Conservation (phyloP, 805 yeast genomes). For the Kazachstania kunashirensis region DNA sequence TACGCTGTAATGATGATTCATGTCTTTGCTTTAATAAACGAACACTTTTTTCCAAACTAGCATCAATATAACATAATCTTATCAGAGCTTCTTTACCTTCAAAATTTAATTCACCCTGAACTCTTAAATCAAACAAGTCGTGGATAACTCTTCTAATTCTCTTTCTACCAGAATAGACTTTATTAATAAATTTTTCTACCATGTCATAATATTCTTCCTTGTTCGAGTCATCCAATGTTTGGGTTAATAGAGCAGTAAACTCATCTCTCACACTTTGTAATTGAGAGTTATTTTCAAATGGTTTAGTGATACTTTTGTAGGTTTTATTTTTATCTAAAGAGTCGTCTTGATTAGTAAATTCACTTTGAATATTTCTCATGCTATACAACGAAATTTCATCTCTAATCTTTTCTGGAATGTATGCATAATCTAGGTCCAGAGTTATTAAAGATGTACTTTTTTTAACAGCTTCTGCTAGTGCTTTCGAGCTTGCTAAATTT, state of each 20-base stretch:
- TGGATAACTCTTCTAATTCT: conserved; percentile 41
- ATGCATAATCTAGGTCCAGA: conserved; percentile 53
- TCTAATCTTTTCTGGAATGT: conserved; percentile 47
- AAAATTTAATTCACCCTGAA: conserved; percentile 43
- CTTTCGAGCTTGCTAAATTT: conserved; percentile 50
- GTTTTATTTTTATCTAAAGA: conserved; percentile 1
- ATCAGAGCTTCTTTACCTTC: conserved; percentile 76
- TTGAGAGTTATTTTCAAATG: conserved; percentile 24
- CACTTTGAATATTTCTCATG: conserved; percentile 68
- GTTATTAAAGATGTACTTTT: conserved; percentile 53
- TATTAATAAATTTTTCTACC: conserved; percentile 29
- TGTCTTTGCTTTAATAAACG: conserved; percentile 27
- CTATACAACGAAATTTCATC: conserved; percentile 67
- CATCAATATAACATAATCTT: conserved; percentile 60
- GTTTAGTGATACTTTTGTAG: background rate
- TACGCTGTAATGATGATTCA: background rate
- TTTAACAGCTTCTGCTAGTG: conserved; percentile 58
- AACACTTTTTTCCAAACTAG: conserved; percentile 52
- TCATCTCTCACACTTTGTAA: conserved; percentile 51
- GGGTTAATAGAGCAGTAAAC: conserved; percentile 34
- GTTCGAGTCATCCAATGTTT: conserved; percentile 16
- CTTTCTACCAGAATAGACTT: conserved; percentile 31
- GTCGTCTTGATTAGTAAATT: conserved; percentile 28
- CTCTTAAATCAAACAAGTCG: conserved; percentile 50
- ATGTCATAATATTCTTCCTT: conserved; percentile 21